Conservation (phyloP, 768 basidiomycete genomes). For the Leccinum subtestaceum region DNA sequence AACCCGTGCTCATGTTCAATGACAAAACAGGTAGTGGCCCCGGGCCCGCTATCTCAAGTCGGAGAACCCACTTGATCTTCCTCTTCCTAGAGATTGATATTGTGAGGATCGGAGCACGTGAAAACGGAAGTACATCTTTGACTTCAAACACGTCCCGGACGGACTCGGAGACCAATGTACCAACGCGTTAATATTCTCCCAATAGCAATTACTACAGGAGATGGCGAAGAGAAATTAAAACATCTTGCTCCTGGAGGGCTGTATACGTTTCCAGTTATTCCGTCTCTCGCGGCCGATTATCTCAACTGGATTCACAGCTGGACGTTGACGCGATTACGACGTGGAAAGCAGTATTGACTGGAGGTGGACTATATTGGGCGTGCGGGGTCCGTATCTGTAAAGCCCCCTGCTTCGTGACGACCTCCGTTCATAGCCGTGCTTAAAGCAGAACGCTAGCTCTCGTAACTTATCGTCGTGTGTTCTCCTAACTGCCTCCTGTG, state of each 20-base stretch:
- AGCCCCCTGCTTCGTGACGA: conserved; percentile 41
- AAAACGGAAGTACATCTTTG: conserved; percentile 67
- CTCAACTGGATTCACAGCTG: conserved; percentile 44
- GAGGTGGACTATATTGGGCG: conserved; percentile 69
- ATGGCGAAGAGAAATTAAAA: conserved; percentile 58
- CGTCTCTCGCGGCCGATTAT: not conserved
- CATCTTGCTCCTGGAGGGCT: conserved; percentile 67
- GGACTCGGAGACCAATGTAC: conserved; percentile 40
- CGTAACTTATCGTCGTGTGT: conserved; percentile 32
- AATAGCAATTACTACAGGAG: conserved; percentile 59
- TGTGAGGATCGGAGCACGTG: conserved; percentile 47
- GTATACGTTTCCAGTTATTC: conserved; percentile 1
- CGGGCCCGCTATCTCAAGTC: conserved; percentile 6
- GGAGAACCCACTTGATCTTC: conserved; percentile 5
- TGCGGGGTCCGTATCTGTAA: conserved; percentile 55
- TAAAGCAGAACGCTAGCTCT: conserved; percentile 34
- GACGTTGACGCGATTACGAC: conserved; percentile 63
- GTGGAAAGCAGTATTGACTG: conserved; percentile 58
- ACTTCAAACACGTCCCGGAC: conserved; percentile 45
- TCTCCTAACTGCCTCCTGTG: conserved; percentile 22
- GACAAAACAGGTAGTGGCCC: not conserved
- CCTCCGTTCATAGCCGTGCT: conserved; percentile 73
- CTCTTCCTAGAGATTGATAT: conserved; percentile 54
- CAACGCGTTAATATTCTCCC: conserved; percentile 59
- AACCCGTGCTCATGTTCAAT: conserved; percentile 57